A percentile compares a stretch with the other conserved stretches of the same genome.
These are phyloP conservation scores for Blumeria hordei DNA, from an alignment of 2,329 filamentous ascomycete species.

Conservation along the genomic window DNA sequence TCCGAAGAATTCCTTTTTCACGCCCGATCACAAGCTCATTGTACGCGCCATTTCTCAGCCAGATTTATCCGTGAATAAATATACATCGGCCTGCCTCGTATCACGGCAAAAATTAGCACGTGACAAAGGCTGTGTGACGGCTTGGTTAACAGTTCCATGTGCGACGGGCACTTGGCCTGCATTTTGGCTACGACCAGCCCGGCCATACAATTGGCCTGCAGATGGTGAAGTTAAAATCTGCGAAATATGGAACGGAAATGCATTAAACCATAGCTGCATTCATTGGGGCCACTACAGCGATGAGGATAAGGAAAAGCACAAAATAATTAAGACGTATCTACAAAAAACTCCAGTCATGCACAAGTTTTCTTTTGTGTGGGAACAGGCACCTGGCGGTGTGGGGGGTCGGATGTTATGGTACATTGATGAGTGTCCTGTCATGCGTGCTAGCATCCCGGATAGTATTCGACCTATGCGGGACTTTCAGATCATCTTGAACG, in stretches of 20 bases:
- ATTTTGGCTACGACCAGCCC: constrained; percentile 32
- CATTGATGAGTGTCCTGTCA: constrained; percentile 29
- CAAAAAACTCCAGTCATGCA: constrained; percentile 21
- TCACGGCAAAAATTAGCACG: constrained; percentile 25
- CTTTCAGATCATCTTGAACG: constrained; percentile 30
- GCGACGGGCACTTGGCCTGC: constrained; percentile 35
- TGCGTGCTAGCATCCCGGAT: constrained; percentile 27
- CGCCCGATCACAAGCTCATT: constrained; percentile 25
- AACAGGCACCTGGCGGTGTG: constrained; percentile 17
- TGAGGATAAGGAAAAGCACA: constrained; percentile 30
- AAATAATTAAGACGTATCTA: constrained; percentile 26
- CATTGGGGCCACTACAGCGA: constrained; percentile 32
- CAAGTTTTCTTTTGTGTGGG: constrained; percentile 31
- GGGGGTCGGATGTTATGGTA: constrained; percentile 30
- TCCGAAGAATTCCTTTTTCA: constrained; percentile 28
- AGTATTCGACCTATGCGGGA: constrained; percentile 30
- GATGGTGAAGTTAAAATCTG: constrained; percentile 37
- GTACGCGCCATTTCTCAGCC: constrained; percentile 21
- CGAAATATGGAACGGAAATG: constrained; percentile 33
- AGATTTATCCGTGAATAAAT: constrained; percentile 18
- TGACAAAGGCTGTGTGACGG: constrained; percentile 26
- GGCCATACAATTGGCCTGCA: constrained; percentile 32
- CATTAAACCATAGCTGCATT: constrained; percentile 29
- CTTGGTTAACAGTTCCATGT: constrained; percentile 25
- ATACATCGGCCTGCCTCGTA: constrained; percentile 30